Evolutionary conservation across 768 basidiomycete genomes (phyloP).

Genomic region (Trametopsis cervina): DNA sequence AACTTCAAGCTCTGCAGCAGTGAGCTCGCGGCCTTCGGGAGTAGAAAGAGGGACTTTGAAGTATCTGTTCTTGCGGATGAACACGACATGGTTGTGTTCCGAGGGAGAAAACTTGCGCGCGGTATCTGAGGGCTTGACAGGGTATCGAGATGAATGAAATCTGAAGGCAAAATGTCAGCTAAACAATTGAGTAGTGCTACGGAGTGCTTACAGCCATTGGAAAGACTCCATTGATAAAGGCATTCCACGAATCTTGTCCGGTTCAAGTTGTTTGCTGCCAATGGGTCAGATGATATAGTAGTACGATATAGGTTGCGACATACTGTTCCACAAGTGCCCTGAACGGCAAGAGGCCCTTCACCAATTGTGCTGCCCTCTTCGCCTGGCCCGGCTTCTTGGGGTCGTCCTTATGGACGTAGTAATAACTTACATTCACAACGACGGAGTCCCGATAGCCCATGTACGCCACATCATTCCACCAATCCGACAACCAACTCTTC

Average conservation of each 20-base stretch:
- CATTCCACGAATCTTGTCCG: constrained; percentile 71
- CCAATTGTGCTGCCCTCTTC: constrained; percentile 69
- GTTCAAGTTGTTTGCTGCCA: constrained; percentile 60
- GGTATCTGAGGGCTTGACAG: constrained; percentile 74
- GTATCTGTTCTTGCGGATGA: constrained; percentile 87
- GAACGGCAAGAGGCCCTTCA: constrained; percentile 85
- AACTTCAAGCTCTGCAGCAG: constrained; percentile 76
- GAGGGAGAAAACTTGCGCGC: constrained; percentile 73
- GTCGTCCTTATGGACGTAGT: constrained; percentile 82
- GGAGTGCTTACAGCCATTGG: constrained; percentile 70
- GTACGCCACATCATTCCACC: constrained; percentile 96
- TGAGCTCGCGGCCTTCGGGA: constrained; percentile 60
- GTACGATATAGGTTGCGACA: too few species aligned
- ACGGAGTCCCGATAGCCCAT: constrained; percentile 87
- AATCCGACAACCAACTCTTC: constrained; percentile 88
- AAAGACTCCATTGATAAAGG: constrained; percentile 93
- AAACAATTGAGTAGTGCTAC: background rate
- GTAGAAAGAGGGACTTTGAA: constrained; percentile 73
- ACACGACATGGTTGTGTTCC: constrained; percentile 81
- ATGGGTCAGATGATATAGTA: background rate
- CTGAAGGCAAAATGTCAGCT: constrained; percentile 26
- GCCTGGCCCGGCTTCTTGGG: constrained; percentile 45
- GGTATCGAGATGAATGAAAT: constrained; percentile 92
- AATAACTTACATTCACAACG: constrained; percentile 91
- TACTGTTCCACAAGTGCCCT: constrained; percentile 78